Conservation (phyloP, 1,284 basidiomycete genomes). For the Polyporus tsugae region DNA sequence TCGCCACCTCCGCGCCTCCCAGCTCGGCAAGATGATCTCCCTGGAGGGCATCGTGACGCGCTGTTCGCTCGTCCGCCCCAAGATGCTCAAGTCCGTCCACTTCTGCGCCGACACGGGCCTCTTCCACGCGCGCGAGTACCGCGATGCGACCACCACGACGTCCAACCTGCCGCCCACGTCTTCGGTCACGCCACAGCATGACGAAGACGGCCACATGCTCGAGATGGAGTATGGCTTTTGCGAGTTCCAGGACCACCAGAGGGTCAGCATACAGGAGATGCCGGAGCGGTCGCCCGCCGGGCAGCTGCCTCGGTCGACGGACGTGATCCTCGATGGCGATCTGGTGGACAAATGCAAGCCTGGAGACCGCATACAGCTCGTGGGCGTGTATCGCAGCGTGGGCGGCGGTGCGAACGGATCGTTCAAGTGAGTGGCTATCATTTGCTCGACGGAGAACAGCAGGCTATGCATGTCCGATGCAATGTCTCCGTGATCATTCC, state of each 20-base stretch:
- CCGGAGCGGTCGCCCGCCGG: constrained; percentile 98
- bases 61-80: constrained; percentile 97
- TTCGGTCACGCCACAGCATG: constrained; percentile 91
- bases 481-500: neutral
- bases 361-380: constrained; percentile 96
- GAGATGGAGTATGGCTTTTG: constrained; percentile 95
- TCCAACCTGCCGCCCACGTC: constrained; percentile 90
- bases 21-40: constrained; percentile 96
- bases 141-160: constrained; percentile 89
- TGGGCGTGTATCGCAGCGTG: constrained; percentile 94
- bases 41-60: constrained; percentile 98
- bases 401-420: constrained; percentile 89
- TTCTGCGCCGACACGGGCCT: constrained; percentile 88
- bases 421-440: constrained; percentile 82
- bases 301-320: constrained; percentile 94
- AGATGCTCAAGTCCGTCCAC: constrained; percentile 97
- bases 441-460: neutral
- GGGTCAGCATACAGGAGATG: constrained; percentile 99
- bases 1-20: constrained; percentile 86
- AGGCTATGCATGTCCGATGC: neutral
- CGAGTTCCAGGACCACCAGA: constrained; percentile 96
- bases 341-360: constrained; percentile 98
- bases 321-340: constrained; percentile 97
- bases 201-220: constrained; percentile 88
- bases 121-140: constrained; percentile 92